Conservation (phyloP, 192 early-diverging fungal genomes). For the Kickxella alabastrina region DNA sequence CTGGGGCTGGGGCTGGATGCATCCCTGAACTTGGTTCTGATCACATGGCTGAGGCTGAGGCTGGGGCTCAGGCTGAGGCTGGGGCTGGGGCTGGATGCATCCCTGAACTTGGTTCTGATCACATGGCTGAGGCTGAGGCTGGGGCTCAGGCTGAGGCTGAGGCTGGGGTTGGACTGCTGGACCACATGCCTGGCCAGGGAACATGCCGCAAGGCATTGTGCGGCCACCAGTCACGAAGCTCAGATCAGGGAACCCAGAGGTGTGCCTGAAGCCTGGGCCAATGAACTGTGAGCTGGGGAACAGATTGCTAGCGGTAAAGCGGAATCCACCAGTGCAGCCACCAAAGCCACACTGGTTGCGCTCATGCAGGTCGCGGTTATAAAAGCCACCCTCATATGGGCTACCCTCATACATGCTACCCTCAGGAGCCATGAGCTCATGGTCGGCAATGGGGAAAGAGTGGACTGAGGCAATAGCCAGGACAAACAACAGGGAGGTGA, state of each 20-base stretch:
- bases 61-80: slow-evolving; percentile 1
- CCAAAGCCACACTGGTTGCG: slow-evolving; percentile 10
- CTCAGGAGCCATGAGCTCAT: too few species aligned
- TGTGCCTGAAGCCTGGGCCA: slow-evolving; percentile 2
- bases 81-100: neutral
- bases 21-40: neutral
- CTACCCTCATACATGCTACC: too few species aligned
- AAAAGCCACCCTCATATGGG: neutral
- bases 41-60: slow-evolving; percentile 1
- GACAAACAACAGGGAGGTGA: slow-evolving; percentile 6
- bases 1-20: slow-evolving; percentile 4
- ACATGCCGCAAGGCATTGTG: neutral
- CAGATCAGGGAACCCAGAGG: neutral
- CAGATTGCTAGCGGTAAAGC: neutral
- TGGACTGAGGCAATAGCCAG: slow-evolving; percentile 12
- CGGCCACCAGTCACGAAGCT: neutral
- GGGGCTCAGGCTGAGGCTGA: slow-evolving; percentile 8
- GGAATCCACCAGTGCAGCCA: slow-evolving; percentile 7
- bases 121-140: neutral
- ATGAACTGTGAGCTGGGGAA: slow-evolving; percentile 9
- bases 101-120: slow-evolving; percentile 3
- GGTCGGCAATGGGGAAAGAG: slow-evolving; percentile 5
- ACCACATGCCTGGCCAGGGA: neutral
- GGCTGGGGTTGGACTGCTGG: slow-evolving; percentile 1
- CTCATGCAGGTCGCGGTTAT: neutral